A percentile compares a stretch with the other conserved stretches of the same genome.
Evolutionary conservation across 2,329 filamentous ascomycete species (phyloP).

Genomic region (Chrysosporium queenslandicum): DNA sequence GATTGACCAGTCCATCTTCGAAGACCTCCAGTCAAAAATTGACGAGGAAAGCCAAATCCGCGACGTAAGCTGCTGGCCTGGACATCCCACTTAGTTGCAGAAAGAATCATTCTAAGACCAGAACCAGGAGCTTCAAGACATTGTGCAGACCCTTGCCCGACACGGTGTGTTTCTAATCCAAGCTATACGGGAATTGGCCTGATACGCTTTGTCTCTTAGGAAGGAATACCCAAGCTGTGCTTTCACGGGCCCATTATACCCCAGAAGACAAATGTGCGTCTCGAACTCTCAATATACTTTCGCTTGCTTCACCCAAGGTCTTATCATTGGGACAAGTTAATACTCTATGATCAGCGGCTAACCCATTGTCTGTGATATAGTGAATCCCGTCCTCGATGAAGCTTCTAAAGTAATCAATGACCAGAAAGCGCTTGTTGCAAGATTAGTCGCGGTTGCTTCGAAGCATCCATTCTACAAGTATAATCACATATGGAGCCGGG

Average conservation of each 20-base stretch:
- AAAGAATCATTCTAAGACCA: constrained; percentile 11
- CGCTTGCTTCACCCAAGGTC: not conserved
- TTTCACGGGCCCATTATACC: constrained; percentile 85
- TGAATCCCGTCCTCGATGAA: constrained; percentile 57
- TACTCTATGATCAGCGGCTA: not conserved
- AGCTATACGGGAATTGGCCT: not conserved
- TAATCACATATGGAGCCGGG: constrained; percentile 75
- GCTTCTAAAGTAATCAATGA: constrained; percentile 61
- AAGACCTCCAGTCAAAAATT: constrained; percentile 75
- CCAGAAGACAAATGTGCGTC: constrained; percentile 52
- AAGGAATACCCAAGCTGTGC: constrained; percentile 66
- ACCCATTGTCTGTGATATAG: constrained; percentile 34
- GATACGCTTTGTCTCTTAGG: constrained; percentile 36
- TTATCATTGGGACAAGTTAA: not conserved
- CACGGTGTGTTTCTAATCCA: constrained; percentile 43
- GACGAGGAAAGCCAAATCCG: constrained; percentile 75
- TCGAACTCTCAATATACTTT: not conserved
- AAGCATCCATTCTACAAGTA: constrained; percentile 97
- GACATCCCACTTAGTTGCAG: not conserved
- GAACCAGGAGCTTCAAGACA: constrained; percentile 59
- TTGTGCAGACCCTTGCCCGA: constrained; percentile 72
- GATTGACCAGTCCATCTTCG: constrained; percentile 76
- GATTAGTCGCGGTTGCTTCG: constrained; percentile 63
- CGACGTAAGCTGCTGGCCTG: constrained; percentile 45
- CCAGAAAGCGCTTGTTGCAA: constrained; percentile 59